Evolutionary conservation across 257 asterid genomes (phyloP), one percentile per base, ranked within the genome.

Genomic region (Gentiana straminea): DNA sequence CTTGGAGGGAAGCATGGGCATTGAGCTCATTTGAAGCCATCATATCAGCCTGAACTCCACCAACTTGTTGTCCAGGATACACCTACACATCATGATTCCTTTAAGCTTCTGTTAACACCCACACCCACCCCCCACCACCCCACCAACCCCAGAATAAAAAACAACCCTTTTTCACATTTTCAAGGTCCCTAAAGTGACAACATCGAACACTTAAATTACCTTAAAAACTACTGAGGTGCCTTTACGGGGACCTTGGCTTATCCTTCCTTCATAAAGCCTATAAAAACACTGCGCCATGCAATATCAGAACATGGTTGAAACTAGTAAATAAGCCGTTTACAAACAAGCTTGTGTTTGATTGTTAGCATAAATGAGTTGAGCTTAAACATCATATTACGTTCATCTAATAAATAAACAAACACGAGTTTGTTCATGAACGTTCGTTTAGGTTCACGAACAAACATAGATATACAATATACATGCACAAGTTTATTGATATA

Each of bases 21-120:
- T 78, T 65, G 49, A 90, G 84, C 83, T 90, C 97, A 76, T 90
- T 90, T 12, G 97, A 86, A 72, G 97, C 97, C 96, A 90, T 84
- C 75, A 71, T 54, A 64, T 90, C 97, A 37, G 97, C 89, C 72
- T 86, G 96, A 24, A 41, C 34, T 46, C 97, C 96, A 47, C 96
- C 97, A 72, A 90, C 83, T 82, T 79, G 91, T 69, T 86, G 75
- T 64, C 97, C 97, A 12, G 96, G 97, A 76, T 90, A 90, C 37
- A 90, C 97, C 97, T 90, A 75, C 80, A 75, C 35, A 48, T 63
- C 24, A 55, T 13, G 13, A 47, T n/a, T 58, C 62, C 55, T 57
- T 60, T 58, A 54, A 50, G 24, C 24, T 24, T 24, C 24, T 24
- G 24, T 24, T 24, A 24, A 24, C 24, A 24, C 24, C 24, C 24